These are phyloP conservation scores for Neurospora sp. DNA, from an alignment of 495 filamentous ascomycete genomes.

Conservation along the genomic window DNA sequence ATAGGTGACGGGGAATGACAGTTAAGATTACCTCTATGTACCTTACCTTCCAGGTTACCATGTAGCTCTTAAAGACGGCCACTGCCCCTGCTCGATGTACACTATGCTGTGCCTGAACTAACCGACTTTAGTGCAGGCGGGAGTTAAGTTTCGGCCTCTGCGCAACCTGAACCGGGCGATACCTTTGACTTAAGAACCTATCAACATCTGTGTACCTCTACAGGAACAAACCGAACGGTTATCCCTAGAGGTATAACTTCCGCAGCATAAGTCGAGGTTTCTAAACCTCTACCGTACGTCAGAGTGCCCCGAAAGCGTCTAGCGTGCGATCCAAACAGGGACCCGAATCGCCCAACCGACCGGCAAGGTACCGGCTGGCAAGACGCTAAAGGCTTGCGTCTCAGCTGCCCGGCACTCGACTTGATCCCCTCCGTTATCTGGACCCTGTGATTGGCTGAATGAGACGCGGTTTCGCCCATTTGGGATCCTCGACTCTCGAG, in stretches of 20 bases:
- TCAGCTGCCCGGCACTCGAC: neutral
- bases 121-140: neutral
- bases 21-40: neutral
- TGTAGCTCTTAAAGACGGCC: neutral
- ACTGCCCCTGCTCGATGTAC: neutral
- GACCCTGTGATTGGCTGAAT: slow-evolving; percentile 19
- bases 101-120: neutral
- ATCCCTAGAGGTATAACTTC: neutral
- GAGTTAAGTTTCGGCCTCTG: neutral
- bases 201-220: neutral
- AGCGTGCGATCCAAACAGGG: neutral
- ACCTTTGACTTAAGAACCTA: neutral
- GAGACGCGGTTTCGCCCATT: slow-evolving; percentile 23
- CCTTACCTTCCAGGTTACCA: neutral
- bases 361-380: neutral
- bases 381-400: neutral
- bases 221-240: neutral
- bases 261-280: neutral
- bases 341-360: neutral
- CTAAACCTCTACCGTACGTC: neutral
- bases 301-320: neutral
- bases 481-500: slow-evolving; percentile 20
- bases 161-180: neutral
- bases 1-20: neutral
- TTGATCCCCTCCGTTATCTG: slow-evolving; percentile 12